A percentile compares a stretch with the other conserved stretches of the same genome.
Conservation (phyloP, 768 basidiomycete genomes). For the Amylocystis lapponica region DNA sequence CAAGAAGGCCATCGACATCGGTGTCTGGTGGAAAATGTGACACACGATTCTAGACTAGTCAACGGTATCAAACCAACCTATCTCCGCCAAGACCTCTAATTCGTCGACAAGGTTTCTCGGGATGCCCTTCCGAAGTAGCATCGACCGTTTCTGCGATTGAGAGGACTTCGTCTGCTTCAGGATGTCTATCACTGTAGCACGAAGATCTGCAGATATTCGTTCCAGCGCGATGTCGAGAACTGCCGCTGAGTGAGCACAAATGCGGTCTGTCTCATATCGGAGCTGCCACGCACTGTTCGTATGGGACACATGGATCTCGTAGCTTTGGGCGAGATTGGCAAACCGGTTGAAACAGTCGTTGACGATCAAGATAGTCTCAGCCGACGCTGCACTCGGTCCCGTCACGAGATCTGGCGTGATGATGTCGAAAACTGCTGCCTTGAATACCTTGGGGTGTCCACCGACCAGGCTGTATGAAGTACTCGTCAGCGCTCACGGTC, state of each 20-base stretch:
- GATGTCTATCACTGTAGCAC: constrained; percentile 55
- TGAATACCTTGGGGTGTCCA: constrained; percentile 68
- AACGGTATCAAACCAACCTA: constrained; percentile 33
- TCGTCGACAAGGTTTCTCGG: constrained; percentile 65
- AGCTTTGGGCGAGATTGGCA: constrained; percentile 59
- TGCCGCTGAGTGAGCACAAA: no score
- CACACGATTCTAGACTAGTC: background rate
- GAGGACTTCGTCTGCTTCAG: constrained; percentile 62
- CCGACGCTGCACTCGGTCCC: constrained; percentile 64
- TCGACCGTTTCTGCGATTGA: constrained; percentile 60
- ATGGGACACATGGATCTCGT: constrained; percentile 78
- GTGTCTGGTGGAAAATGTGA: constrained; percentile 38
- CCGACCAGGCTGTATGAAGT: constrained; percentile 43
- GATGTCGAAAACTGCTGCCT: constrained; percentile 80
- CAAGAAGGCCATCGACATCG: constrained; percentile 52
- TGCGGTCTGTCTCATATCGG: no score
- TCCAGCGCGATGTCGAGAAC: constrained; percentile 63
- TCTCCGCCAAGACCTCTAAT: constrained; percentile 62
- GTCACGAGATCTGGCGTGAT: constrained; percentile 65
- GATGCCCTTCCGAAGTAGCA: constrained; percentile 65
- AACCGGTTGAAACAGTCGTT: constrained; percentile 65
- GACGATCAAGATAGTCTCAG: constrained; percentile 67
- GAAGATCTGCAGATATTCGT: constrained; percentile 53
- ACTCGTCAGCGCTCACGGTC: background rate
- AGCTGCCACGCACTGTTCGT: constrained; percentile 52